Percentiles rank a stretch among this genome's conserved stretches.
phyloP scores from a whole-genome alignment of 2,329 filamentous ascomycete genomes.

The Xylaria sp. region DNA sequence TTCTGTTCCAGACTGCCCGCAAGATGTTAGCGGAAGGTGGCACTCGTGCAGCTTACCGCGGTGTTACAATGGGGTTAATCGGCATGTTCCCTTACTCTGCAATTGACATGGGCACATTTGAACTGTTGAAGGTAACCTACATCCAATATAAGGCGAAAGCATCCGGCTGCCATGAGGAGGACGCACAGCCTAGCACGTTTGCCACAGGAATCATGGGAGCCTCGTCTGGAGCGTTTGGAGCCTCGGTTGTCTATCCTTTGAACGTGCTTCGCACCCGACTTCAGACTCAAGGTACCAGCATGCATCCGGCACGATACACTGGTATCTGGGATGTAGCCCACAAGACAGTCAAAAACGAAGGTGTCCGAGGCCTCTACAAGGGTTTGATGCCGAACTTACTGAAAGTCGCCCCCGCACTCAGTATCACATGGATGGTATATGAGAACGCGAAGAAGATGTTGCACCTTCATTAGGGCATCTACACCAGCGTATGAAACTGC shows the following conservation, averaged over 20 bases:
- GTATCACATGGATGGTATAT: constrained; percentile 94
- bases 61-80: constrained; percentile 89
- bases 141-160: constrained; percentile 75
- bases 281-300: constrained; percentile 93
- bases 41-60: constrained; percentile 83
- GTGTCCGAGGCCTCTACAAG: constrained; percentile 88
- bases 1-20: constrained; percentile 82
- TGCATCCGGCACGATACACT: constrained; percentile 89
- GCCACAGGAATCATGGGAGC: constrained; percentile 90
- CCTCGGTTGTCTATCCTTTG: constrained; percentile 92
- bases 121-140: constrained; percentile 84
- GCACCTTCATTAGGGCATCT: constrained; percentile 55
- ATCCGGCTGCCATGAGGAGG: constrained; percentile 80
- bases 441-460: constrained; percentile 86
- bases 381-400: constrained; percentile 93
- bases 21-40: constrained; percentile 88
- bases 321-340: constrained; percentile 89
- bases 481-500: neutral
- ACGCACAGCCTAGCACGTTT: constrained; percentile 82
- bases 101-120: constrained; percentile 95
- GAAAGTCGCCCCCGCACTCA: constrained; percentile 95
- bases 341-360: constrained; percentile 85
- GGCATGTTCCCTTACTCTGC: constrained; percentile 99
- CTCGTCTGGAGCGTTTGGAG: constrained; percentile 89
- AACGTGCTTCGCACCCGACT: constrained; percentile 92